Evolutionary conservation across 108 stramenopile genomes (phyloP).

Genomic region (Discostella stelligeroides): DNA sequence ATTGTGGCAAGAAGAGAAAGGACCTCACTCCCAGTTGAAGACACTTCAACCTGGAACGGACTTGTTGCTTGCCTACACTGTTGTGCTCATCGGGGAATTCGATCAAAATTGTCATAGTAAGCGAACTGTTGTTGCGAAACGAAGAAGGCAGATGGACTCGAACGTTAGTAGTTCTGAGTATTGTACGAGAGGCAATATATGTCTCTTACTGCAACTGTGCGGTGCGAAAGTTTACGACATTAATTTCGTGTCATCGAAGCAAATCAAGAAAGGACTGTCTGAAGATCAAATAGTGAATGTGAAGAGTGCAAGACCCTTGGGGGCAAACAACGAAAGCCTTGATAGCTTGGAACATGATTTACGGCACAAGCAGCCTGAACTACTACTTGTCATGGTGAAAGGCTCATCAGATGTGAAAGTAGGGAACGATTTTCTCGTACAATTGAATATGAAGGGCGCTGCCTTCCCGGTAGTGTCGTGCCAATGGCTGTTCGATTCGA

Average conservation of each 20-base stretch:
- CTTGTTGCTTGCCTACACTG: constrained; percentile 37
- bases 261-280: constrained; percentile 25
- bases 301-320: constrained; percentile 16
- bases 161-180: constrained; percentile 10
- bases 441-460: constrained; percentile 1
- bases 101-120: constrained; percentile 25
- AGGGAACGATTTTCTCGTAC: constrained; percentile 30
- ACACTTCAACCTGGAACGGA: constrained; percentile 27
- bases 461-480: constrained; percentile 29
- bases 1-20: constrained; percentile 17
- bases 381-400: constrained; percentile 39
- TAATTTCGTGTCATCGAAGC: constrained; percentile 16
- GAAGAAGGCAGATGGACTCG: constrained; percentile 17
- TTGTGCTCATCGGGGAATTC: constrained; percentile 49
- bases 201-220: constrained; percentile 46
- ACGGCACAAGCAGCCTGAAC: no score
- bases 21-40: constrained; percentile 14
- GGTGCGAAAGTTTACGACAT: constrained; percentile 50
- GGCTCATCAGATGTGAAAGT: constrained; percentile 25
- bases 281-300: constrained; percentile 7
- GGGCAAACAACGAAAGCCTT: background rate
- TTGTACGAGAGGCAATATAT: constrained; percentile 29
- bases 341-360: constrained; percentile 18
- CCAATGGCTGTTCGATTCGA: constrained; percentile 55
- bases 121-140: constrained; percentile 11